Evolutionary conservation across 2,329 filamentous ascomycete species (phyloP).

Genomic region (Talaromyces funiculosus): DNA sequence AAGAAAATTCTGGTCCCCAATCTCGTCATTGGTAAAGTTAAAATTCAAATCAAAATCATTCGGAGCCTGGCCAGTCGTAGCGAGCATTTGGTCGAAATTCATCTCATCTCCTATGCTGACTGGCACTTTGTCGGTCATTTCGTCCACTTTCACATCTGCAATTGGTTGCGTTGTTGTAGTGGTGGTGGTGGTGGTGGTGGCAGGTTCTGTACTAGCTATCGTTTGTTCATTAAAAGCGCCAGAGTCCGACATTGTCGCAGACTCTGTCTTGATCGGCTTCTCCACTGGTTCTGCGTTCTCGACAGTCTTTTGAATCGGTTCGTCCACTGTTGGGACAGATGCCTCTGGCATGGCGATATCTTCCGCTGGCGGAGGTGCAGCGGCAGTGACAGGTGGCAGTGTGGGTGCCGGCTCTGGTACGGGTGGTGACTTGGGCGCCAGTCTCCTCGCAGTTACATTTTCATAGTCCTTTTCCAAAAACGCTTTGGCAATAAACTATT

Average conservation of each 20-base stretch:
- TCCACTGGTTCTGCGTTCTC: constrained; percentile 18
- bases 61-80: constrained; percentile 24
- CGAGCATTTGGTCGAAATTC: constrained; percentile 39
- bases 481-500: constrained; percentile 41
- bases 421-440: constrained; percentile 14
- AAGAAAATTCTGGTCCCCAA: constrained; percentile 35
- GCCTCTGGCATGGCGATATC: constrained; percentile 29
- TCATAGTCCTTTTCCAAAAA: constrained; percentile 40
- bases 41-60: constrained; percentile 38
- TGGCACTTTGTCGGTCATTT: constrained; percentile 15
- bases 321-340: constrained; percentile 16
- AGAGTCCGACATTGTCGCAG: neutral
- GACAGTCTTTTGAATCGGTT: constrained; percentile 13
- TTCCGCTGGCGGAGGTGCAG: constrained; percentile 16
- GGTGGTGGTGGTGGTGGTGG: constrained; percentile 13
- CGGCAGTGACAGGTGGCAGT: neutral
- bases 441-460: constrained; percentile 28
- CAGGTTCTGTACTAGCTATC: constrained; percentile 5
- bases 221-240: neutral
- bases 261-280: constrained; percentile 14
- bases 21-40: constrained; percentile 35
- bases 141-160: constrained; percentile 23
- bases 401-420: neutral
- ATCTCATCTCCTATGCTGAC: constrained; percentile 28
- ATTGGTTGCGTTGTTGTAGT: constrained; percentile 16